Evolutionary conservation across 345 rosid genomes (phyloP).

Genomic region (Rhodamnia rubescens): DNA sequence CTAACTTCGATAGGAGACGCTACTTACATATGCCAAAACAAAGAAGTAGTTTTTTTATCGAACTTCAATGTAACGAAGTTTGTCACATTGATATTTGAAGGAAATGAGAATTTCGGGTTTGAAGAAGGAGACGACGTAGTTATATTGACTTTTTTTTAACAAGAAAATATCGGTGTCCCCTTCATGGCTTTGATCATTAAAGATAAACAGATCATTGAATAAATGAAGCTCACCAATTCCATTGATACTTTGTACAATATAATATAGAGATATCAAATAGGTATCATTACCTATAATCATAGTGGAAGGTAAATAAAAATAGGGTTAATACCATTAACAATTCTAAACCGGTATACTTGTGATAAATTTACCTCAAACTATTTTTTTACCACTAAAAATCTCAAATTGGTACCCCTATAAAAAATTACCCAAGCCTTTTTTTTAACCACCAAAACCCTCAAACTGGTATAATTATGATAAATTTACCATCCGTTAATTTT

Average conservation of each 20-base stretch:
- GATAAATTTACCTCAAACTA: too few relatives aligned
- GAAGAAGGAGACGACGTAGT: neutral
- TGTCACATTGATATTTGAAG: neutral
- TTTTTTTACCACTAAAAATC: too few relatives aligned
- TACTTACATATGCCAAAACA: neutral
- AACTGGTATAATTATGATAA: too few relatives aligned
- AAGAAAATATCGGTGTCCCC: neutral
- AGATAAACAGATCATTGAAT: neutral
- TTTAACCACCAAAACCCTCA: too few relatives aligned
- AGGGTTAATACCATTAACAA: too few relatives aligned
- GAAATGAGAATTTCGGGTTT: neutral
- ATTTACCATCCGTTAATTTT: too few relatives aligned
- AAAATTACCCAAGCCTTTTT: too few relatives aligned
- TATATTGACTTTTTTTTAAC: neutral
- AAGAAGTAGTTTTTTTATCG: neutral
- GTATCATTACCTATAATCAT: neutral
- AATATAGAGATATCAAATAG: too few relatives aligned
- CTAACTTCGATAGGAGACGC: rapidly evolving
- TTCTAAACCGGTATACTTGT: too few relatives aligned
- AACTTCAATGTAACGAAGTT: neutral
- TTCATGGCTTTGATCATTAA: neutral
- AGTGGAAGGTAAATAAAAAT: neutral
- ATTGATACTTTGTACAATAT: neutral
- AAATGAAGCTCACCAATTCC: neutral
- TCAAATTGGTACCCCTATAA: too few relatives aligned